Base-by-base conservation (phyloP, 768 basidiomycete genomes). In the Russula ochroleuca region DNA sequence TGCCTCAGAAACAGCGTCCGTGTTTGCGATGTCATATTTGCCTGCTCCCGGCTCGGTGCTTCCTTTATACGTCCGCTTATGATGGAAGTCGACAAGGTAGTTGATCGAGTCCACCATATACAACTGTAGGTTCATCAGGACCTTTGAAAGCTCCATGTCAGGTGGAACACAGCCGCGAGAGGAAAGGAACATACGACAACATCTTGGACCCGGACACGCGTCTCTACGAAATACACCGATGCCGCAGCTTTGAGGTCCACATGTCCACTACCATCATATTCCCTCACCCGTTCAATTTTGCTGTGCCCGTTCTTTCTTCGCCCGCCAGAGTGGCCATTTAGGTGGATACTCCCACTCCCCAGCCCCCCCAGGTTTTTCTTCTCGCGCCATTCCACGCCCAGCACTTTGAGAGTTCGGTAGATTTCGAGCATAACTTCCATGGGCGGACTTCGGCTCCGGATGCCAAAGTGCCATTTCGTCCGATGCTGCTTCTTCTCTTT, bases 351-450 rank as follows among this genome's bases (percentile, higher is more conserved):
- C 59, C 82, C 65, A 7, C 83, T 85, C 3, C 89, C 89, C 33
- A 92, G 71, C 5, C 88, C 86, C 1, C 89, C 90, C 2, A 92
- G 74, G 63, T 84, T 85, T 66, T 81, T 83, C 80, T 97, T 97
- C 78, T 90, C 86, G 74, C 92, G 92, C 97, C 97, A 99, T 75
- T 99, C 93, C 92, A 98, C 96, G 17, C 89, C 92, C 21, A 98
- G 79, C 64, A 86, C 79, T 76, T 89, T 88, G 55, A 99, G 77
- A 48, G 95, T 97, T 65, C 91, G 80, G 76, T 99, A 98, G 57
- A 99, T 97, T 81, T 98, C 96, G 28, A 97, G 77, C 95, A 99
- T 98, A 25, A 99, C 96, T 74, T 99, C 97, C 92, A 98, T 96
- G 23, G 95, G 97, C 37, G 94, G 92, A 62, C 87, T 90, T 63